phyloP scores from a whole-genome alignment of 306 rosid genomes.

The Calophaca sinica region DNA sequence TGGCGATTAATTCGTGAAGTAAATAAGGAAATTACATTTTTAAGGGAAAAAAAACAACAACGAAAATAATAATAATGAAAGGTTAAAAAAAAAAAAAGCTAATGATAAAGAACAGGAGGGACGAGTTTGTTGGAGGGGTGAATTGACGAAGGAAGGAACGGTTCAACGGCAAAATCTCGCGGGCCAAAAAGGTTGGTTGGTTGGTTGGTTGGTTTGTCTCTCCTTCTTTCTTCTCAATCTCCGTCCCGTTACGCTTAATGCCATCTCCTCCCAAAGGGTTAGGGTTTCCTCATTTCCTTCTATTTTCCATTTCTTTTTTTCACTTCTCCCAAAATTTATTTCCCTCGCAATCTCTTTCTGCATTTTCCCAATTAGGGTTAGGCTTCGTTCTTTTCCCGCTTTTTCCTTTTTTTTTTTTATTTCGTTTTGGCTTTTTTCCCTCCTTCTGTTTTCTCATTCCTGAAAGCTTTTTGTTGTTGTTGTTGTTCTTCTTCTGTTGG shows the following conservation, averaged over 20 bases:
- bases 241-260: constrained; percentile 33
- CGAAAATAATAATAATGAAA: not conserved
- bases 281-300: constrained; percentile 44
- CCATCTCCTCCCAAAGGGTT: constrained; percentile 50
- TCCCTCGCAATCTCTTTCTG: constrained; percentile 15
- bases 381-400: constrained; percentile 24
- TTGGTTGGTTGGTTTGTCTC: constrained; percentile 23
- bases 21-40: constrained; percentile 1
- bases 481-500: not conserved
- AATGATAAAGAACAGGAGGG: not conserved
- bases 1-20: constrained; percentile 43
- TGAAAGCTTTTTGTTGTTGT: constrained; percentile 24
- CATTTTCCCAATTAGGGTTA: constrained; percentile 62
- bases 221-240: constrained; percentile 44
- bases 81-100: no score
- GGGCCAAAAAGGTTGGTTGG: constrained; percentile 56
- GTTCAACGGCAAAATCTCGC: constrained; percentile 84
- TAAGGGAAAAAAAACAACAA: not conserved
- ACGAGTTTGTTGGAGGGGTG: constrained; percentile 45
- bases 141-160: constrained; percentile 57
- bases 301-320: not conserved
- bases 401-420: not conserved
- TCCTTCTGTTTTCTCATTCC: not conserved
- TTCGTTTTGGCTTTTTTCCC: no score
- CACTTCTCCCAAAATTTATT: not conserved